Evolutionary conservation across 495 filamentous ascomycete species (phyloP), one percentile per base, ranked within the genome.

Genomic region (Jackrogersella minutella): DNA sequence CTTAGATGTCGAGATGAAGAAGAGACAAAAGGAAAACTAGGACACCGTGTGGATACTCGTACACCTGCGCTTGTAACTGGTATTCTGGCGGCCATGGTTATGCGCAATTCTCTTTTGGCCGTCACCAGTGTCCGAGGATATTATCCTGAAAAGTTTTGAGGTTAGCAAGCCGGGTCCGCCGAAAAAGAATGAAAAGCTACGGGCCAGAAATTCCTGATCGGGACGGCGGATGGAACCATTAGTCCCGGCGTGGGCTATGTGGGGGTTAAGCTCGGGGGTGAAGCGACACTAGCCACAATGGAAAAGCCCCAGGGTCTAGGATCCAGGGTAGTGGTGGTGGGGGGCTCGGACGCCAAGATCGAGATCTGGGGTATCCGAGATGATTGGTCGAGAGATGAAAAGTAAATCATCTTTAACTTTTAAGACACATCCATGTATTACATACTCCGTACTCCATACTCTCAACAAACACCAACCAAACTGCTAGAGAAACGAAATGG

Each of bases 1-100:
- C 61, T 49, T 28, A 30, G 14, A 30, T 46, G 33, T 16, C 49
- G 49, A 2, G 57, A 40, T 13, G 33, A 24, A 46, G 50, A 47
- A 21, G 26, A 16, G n/a, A 33, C 30, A 30, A 34, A n/a, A 41
- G 11, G 31, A 31, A 14, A 44, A 56, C 28, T 33, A 13, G 58
- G 41, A 0, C 34, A 46, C 0, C 34, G 51, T 57, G 37, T 58
- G 28, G 66, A 66, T 57, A 52, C 9, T 58, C 58, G 66, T 51
- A 21, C 9, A 43, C 61, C 62, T 66, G 64, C 44, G 70, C 70
- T 69, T 8, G 69, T 41, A 4, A 52, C 41, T 26, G 46, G 53
- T 21, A 64, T 53, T 47, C 72, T 66, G 22, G 62, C 64, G 55
- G 64, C 66, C 72, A 74, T 74, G 64, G 13, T 70, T 47, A 39